Conservation (phyloP, 495 filamentous ascomycete genomes). For the Neurospora hispaniola region DNA sequence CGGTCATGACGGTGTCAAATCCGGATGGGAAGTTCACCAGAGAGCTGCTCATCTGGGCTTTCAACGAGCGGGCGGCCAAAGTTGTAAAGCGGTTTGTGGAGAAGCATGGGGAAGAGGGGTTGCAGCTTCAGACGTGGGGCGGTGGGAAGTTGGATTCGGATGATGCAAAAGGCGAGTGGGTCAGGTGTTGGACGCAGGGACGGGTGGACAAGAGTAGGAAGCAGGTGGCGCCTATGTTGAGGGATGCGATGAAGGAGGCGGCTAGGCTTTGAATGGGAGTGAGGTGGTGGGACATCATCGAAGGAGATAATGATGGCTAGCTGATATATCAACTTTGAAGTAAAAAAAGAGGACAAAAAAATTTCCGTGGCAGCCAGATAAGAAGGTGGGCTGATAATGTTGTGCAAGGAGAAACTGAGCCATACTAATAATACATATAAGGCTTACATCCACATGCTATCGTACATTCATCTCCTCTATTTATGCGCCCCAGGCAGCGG, state of each 20-base stretch:
- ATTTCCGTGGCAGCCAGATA: not conserved
- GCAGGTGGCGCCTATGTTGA: slow-evolving; percentile 76
- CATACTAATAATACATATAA: not conserved
- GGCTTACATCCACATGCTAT: not conserved
- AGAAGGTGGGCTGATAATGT: slow-evolving; percentile 1
- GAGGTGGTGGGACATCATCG: not conserved
- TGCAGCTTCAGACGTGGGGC: slow-evolving; percentile 49
- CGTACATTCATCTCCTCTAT: not conserved
- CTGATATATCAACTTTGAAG: not conserved
- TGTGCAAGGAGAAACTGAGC: not conserved
- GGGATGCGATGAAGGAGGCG: slow-evolving; percentile 46
- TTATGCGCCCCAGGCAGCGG: not conserved
- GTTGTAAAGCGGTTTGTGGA: slow-evolving; percentile 45
- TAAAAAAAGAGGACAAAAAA: not conserved
- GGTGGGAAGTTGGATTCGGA: slow-evolving; percentile 36
- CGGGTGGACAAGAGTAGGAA: slow-evolving; percentile 67
- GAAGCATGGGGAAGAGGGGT: slow-evolving; percentile 25
- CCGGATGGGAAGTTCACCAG: slow-evolving; percentile 48
- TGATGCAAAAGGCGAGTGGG: slow-evolving; percentile 27
- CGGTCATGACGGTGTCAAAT: slow-evolving; percentile 67
- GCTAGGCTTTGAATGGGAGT: slow-evolving; percentile 15
- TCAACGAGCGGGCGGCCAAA: slow-evolving; percentile 30
- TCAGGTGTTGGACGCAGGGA: slow-evolving; percentile 56
- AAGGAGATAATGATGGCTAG: not conserved
- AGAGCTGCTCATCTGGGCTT: slow-evolving; percentile 63